Base-by-base conservation (phyloP, 2,329 filamentous ascomycete species). In the Coniochaeta pulveracea region DNA sequence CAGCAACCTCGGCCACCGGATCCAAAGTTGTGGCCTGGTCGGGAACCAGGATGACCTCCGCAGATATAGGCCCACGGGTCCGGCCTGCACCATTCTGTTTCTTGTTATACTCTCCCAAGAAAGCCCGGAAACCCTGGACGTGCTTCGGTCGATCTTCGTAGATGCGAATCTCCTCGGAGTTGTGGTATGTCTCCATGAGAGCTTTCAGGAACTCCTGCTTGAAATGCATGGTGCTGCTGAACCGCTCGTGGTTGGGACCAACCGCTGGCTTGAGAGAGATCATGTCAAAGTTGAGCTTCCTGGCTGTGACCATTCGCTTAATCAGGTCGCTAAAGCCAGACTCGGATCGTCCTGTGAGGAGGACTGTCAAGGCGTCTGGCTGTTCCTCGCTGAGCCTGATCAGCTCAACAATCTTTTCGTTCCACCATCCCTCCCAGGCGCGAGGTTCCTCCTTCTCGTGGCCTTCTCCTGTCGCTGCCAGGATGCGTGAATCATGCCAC, bases 401-500 rank as follows among this genome's bases (percentile, higher is more conserved):
- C 19, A 96, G 71, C 46, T 86, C 73, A 35, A 76, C 78, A 38
- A 98, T 79, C 46, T 81, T 76, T 51, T 96, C 89, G 50, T 96
- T 96, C 91, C 91, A 98, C 82, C 85, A 95, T 22, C 86, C 86
- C 37, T 82, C 64, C 89, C 89, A 98, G 8, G 73, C 88, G 16
- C 77, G 76, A 26, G 71, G 64, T 54, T 96, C 88, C 57, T 96
- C 91, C 37, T 72, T 73, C 33, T 85, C 84, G 5, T 80, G 54
- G 11, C 91, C 91, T 37, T 85, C 72, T 34, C 91, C 91, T 1
- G 86, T 94, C 2, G 88, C 79, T 9, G 80, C 76, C 16, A 98
- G 75, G 40, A 98, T 88, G 41, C 75, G 76, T 26, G 76, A 72
- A 50, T 96, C 88, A 57, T 98, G 91, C 91, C 91, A 98, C 91